A percentile compares a stretch with the other conserved stretches of the same genome.
These are phyloP conservation scores for Sporisorium graminicola DNA, from an alignment of 1,284 basidiomycete genomes.

Conservation along the genomic window DNA sequence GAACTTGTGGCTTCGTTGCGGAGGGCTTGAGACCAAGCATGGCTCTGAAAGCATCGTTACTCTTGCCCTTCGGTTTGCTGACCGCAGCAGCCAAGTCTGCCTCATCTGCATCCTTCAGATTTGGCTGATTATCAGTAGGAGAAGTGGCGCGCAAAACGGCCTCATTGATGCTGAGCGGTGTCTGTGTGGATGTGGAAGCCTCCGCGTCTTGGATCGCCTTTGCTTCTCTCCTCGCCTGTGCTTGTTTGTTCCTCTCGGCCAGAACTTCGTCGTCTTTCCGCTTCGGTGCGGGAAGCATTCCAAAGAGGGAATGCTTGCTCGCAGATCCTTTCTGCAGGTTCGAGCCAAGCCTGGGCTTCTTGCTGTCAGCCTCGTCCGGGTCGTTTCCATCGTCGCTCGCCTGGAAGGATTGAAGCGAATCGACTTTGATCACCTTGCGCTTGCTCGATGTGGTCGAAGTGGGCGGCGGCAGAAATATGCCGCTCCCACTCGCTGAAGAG, in stretches of 20 bases:
- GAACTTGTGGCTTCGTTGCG: constrained; percentile 10
- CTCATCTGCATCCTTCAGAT: neutral
- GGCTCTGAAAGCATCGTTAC: constrained; percentile 66
- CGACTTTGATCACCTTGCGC: constrained; percentile 48
- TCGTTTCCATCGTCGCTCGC: constrained; percentile 15
- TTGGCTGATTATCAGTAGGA: neutral
- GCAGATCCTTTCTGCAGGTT: neutral
- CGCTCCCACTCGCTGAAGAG: constrained; percentile 11
- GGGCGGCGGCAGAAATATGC: constrained; percentile 29
- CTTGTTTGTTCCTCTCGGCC: constrained; percentile 39
- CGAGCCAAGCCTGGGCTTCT: constrained; percentile 16
- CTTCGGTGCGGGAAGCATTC: constrained; percentile 65
- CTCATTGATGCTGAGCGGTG: constrained; percentile 13
- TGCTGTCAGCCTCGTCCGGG: constrained; percentile 12
- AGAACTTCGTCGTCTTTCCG: constrained; percentile 37
- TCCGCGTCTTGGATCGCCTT: constrained; percentile 19
- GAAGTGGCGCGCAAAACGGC: neutral
- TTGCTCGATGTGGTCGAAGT: constrained; percentile 13
- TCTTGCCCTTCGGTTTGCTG: constrained; percentile 45
- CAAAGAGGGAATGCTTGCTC: constrained; percentile 51
- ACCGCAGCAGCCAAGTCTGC: neutral
- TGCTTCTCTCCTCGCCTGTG: constrained; percentile 37
- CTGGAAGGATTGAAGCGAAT: constrained; percentile 20
- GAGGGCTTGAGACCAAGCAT: constrained; percentile 65
- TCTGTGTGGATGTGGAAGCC: neutral